Percentiles rank a stretch among this genome's conserved stretches.
phyloP scores from a whole-genome alignment of 345 rosid species.

The Syzygium aromaticum region DNA sequence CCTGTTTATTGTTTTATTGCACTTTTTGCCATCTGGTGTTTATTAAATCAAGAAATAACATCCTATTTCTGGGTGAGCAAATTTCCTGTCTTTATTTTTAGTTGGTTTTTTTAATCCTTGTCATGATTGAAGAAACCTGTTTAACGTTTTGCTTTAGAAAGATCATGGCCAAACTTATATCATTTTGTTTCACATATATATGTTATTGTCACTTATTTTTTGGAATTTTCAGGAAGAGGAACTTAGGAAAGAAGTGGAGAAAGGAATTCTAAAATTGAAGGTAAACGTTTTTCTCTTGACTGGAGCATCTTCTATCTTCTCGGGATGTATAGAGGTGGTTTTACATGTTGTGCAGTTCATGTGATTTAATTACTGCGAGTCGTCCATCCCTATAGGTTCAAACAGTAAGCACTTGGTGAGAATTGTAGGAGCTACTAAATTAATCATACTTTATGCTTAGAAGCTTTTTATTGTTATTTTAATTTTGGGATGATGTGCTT shows the following conservation, averaged over 20 bases:
- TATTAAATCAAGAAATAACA: neutral
- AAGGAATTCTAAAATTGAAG: slow-evolving; percentile 68
- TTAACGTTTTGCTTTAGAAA: neutral
- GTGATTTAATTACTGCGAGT: neutral
- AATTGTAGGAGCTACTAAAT: neutral
- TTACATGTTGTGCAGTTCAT: neutral
- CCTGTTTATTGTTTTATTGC: neutral
- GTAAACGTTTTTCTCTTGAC: slow-evolving; percentile 26
- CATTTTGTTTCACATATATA: neutral
- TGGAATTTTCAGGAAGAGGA: slow-evolving; percentile 53
- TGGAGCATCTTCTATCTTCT: neutral
- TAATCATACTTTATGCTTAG: neutral
- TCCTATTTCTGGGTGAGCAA: neutral
- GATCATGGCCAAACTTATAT: neutral
- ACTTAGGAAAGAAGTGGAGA: slow-evolving; percentile 54
- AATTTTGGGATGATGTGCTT: neutral
- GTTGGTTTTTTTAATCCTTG: neutral
- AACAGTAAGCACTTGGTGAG: neutral
- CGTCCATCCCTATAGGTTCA: neutral
- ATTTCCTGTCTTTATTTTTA: neutral
- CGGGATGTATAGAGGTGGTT: neutral
- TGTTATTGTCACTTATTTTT: neutral
- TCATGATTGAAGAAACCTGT: neutral
- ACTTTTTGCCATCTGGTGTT: neutral
- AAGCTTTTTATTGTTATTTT: neutral